Evolutionary conservation across 345 rosid species (phyloP).

Genomic region (Eucalyptus dawsonii): DNA sequence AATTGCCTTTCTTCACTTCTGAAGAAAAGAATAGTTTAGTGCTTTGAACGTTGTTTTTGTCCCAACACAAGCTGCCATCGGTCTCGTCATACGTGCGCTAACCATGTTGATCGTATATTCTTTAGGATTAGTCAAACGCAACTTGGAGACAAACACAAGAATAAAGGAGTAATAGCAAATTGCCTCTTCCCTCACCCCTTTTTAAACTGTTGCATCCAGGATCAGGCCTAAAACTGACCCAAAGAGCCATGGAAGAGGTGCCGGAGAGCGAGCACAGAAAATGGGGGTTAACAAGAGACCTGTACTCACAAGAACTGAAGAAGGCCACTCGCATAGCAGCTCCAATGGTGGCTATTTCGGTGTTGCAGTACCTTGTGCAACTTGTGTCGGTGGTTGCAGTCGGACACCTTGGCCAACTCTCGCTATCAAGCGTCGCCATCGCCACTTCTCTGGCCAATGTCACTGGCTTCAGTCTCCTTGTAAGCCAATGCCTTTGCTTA

Average conservation of each 20-base stretch:
- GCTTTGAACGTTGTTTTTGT: neutral
- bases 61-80: neutral
- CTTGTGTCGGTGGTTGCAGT: conserved; percentile 1
- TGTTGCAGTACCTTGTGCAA: conserved; percentile 11
- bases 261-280: neutral
- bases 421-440: conserved; percentile 8
- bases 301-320: conserved; percentile 1
- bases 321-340: neutral
- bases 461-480: conserved; percentile 15
- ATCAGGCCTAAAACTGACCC: neutral
- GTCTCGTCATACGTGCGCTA: neutral
- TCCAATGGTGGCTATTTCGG: conserved; percentile 8
- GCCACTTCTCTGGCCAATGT: conserved; percentile 13
- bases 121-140: neutral
- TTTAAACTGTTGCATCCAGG: neutral
- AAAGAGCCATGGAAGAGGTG: neutral
- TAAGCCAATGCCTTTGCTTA: neutral
- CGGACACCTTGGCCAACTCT: conserved; percentile 8
- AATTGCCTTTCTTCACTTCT: neutral
- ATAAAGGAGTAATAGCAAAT: neutral
- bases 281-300: neutral
- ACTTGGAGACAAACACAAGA: neutral
- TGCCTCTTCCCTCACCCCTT: neutral
- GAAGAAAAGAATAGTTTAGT: neutral
- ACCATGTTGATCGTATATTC: neutral